These are phyloP conservation scores for Penicillium sp. DNA, from an alignment of 2,329 filamentous ascomycete genomes.

Conservation along the genomic window DNA sequence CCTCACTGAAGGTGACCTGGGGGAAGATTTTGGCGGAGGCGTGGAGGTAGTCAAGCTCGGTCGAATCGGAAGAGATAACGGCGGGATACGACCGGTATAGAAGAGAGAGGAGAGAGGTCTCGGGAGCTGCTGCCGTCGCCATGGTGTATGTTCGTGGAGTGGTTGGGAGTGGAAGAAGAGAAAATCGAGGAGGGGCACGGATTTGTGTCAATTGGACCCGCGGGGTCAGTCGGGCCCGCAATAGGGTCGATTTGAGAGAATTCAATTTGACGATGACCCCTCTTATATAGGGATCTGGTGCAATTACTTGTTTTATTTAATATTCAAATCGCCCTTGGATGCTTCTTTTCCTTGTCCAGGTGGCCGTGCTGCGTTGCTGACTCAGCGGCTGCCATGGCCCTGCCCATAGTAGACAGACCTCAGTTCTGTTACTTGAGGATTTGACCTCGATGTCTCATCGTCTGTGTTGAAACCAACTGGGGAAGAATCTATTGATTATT, in stretches of 20 bases:
- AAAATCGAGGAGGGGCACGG: constrained; percentile 33
- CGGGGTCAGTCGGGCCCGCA: constrained; percentile 27
- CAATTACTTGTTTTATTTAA: neutral
- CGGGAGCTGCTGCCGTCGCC: constrained; percentile 37
- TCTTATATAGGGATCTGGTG: constrained; percentile 6
- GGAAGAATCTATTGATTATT: neutral
- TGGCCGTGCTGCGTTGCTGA: constrained; percentile 6
- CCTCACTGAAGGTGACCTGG: constrained; percentile 67
- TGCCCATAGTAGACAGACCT: neutral
- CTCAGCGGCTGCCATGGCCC: neutral
- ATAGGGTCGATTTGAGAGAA: constrained; percentile 19
- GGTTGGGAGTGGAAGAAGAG: constrained; percentile 20
- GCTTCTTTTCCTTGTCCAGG: neutral
- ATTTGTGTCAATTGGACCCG: constrained; percentile 27
- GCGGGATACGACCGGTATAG: constrained; percentile 46
- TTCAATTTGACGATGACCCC: constrained; percentile 21
- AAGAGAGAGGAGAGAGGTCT: constrained; percentile 45
- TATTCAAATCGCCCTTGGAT: neutral
- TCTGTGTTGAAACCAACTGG: too few relatives aligned
- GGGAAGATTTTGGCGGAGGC: constrained; percentile 64
- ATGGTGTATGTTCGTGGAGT: constrained; percentile 28
- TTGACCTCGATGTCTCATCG: neutral
- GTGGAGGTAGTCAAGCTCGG: constrained; percentile 45
- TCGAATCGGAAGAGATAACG: constrained; percentile 40
- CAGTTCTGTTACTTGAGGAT: neutral